Evolutionary conservation across 768 basidiomycete genomes (phyloP), one percentile per base, ranked within the genome.

Genomic region (Russula brevipes): DNA sequence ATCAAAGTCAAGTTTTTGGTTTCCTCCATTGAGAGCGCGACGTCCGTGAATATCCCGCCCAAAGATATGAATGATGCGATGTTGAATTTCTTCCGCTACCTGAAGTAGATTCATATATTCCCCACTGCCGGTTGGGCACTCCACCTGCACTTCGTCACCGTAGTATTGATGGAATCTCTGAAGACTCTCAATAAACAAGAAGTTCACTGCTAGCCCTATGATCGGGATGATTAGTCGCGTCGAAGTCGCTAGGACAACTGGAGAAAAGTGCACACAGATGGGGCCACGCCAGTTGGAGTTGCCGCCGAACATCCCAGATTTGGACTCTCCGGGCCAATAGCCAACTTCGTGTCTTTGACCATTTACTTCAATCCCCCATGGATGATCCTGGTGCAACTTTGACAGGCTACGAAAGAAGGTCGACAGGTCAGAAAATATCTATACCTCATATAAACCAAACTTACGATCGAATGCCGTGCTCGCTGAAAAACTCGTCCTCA

Each of bases 91-190:
- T 70, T 98, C 96, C 5, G 97, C 94, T 19, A 96, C 94, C 61
- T 85, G 82, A 10, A 88, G 91, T 8, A 99, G 85, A 72, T 94
- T 91, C 94, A 98, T 98, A 75, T 88, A 93, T 68, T 97, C 95
- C n/a, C 97, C 97, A 66, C 88, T 91, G 33, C 94, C 94, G 0
- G 93, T 94, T 5, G 97, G 97, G 70, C 97, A 99, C 74, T 99
- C 97, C 35, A 96, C 88, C 77, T 91, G 88, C 41, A 98, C 76
- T 24, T 90, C 87, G 60, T 94, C 88, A 2, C 97, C 97, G 68
- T 97, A 98, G 76, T 98, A 99, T 70, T 96, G 93, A 74, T 98
- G 89, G 81, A 98, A 98, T 24, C 97, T 84, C 74, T 98, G 97
- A 58, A 99, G 80, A 72, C 89, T 92, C 76, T 98, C 96, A 66